Evolutionary conservation across 2,329 filamentous ascomycete genomes (phyloP).

Genomic region (Ophiostoma piceae): DNA sequence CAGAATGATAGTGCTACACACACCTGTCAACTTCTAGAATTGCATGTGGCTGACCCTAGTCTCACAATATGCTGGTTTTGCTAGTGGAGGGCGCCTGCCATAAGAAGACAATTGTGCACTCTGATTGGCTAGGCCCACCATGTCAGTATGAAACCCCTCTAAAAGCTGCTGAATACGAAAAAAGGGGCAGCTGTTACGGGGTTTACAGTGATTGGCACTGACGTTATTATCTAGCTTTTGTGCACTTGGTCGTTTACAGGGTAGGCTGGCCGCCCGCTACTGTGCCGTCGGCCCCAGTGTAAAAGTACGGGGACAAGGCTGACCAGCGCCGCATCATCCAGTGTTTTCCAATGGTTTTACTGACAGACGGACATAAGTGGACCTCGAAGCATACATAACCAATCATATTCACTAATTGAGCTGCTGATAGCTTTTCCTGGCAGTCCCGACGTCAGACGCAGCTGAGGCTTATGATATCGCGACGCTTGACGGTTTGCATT

Average conservation of each 20-base stretch:
- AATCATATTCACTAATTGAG: background rate
- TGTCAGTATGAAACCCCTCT: constrained; percentile 1
- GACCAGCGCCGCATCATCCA: background rate
- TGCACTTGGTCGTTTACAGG: background rate
- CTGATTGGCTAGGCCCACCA: background rate
- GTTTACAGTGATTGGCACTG: background rate
- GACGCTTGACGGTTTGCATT: background rate
- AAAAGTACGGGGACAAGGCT: background rate
- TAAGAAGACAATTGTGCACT: background rate
- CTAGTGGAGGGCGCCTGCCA: background rate
- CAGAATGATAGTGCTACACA: background rate
- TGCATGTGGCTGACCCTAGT: background rate
- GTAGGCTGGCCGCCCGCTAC: background rate
- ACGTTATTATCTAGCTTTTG: background rate
- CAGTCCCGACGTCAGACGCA: background rate
- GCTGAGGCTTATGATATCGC: background rate
- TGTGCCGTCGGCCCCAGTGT: background rate
- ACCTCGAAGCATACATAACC: background rate
- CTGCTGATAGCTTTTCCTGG: background rate
- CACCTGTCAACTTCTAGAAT: background rate
- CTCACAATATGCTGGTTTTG: background rate
- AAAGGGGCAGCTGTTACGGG: background rate
- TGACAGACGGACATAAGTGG: background rate
- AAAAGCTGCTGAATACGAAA: constrained; percentile 1
- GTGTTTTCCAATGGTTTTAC: background rate